A percentile compares a stretch with the other conserved stretches of the same genome.
phyloP scores from a whole-genome alignment of 2,329 filamentous ascomycete genomes.

The Aureobasidium zeae region DNA sequence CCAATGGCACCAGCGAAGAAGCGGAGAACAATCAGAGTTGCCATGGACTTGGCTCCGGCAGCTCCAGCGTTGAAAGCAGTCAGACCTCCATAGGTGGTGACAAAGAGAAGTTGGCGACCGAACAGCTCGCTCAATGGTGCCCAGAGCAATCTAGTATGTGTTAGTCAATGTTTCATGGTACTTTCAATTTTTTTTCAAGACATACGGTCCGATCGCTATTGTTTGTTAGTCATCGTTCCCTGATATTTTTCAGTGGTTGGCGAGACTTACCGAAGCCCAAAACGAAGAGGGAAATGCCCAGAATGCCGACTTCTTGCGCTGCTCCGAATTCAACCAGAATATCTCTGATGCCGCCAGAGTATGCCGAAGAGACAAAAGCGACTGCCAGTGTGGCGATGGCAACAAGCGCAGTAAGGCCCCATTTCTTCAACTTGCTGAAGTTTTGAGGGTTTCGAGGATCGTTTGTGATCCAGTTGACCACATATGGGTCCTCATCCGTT shows the following conservation, averaged over 20 bases:
- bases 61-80: conserved; percentile 35
- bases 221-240: no score
- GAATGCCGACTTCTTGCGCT: conserved; percentile 45
- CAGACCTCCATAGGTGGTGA: conserved; percentile 29
- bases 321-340: conserved; percentile 49
- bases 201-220: conserved; percentile 40
- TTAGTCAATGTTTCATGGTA: neutral
- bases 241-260: no score
- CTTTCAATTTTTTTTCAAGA: neutral
- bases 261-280: conserved; percentile 54
- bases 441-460: conserved; percentile 60
- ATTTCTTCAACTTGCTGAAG: conserved; percentile 51
- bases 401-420: conserved; percentile 54
- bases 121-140: conserved; percentile 54
- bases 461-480: conserved; percentile 56
- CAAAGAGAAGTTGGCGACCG: conserved; percentile 35
- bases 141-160: conserved; percentile 44
- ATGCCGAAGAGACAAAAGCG: conserved; percentile 61
- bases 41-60: conserved; percentile 37
- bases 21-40: conserved; percentile 37
- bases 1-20: conserved; percentile 39
- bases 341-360: conserved; percentile 47
- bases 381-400: conserved; percentile 60
- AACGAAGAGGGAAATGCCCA: conserved; percentile 57
- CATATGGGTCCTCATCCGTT: conserved; percentile 57